Conservation (phyloP, 345 rosid genomes). For the Arabidopsis thaliana region DNA sequence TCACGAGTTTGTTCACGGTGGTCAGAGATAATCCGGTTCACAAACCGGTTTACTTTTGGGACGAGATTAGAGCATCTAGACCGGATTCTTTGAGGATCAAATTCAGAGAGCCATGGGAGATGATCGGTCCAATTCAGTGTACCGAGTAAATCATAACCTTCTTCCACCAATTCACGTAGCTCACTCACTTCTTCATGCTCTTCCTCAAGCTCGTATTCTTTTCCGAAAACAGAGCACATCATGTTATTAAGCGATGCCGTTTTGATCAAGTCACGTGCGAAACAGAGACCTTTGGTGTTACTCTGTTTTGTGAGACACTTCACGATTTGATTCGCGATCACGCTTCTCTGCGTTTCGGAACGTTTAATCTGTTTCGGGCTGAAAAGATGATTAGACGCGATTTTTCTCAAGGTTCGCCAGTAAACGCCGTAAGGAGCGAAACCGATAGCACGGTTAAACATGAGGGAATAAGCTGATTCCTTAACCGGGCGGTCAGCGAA, state of each 20-base stretch:
- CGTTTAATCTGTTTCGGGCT: constrained; percentile 64
- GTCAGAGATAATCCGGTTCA: constrained; percentile 57
- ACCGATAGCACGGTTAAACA: constrained; percentile 81
- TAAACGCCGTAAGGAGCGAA: constrained; percentile 77
- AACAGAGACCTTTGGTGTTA: constrained; percentile 23
- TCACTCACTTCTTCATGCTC: constrained; percentile 51
- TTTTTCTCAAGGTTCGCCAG: constrained; percentile 71
- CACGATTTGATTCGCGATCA: constrained; percentile 60
- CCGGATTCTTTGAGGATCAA: constrained; percentile 73
- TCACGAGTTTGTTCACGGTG: constrained; percentile 49
- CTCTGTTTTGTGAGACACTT: constrained; percentile 36
- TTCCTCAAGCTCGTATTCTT: constrained; percentile 50
- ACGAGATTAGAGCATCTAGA: constrained; percentile 65
- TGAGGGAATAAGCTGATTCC: constrained; percentile 70
- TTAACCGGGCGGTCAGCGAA: constrained; percentile 83
- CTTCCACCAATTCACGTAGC: constrained; percentile 60
- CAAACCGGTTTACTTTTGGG: constrained; percentile 69
- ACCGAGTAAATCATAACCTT: constrained; percentile 73
- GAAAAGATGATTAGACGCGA: constrained; percentile 69
- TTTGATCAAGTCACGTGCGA: constrained; percentile 60
- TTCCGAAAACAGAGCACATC: constrained; percentile 81
- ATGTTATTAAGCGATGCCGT: constrained; percentile 72
- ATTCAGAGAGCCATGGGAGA: constrained; percentile 63
- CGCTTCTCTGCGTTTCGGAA: constrained; percentile 51
- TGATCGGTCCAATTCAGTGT: constrained; percentile 76